phyloP scores from a whole-genome alignment of 2,329 filamentous ascomycete species.

The Colletotrichum camelliae region DNA sequence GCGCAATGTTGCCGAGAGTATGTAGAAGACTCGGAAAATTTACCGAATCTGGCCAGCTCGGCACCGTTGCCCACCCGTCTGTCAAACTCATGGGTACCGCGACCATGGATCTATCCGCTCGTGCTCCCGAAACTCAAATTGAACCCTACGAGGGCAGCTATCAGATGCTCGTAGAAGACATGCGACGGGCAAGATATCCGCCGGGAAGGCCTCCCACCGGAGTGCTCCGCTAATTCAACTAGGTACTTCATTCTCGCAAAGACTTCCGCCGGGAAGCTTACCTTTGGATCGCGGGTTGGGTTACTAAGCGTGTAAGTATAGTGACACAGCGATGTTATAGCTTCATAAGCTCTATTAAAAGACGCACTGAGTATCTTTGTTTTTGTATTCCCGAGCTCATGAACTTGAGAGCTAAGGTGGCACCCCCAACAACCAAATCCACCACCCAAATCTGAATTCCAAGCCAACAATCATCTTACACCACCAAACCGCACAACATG shows the following conservation, averaged over 20 bases:
- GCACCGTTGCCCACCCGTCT: not conserved
- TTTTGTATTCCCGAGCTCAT: not conserved
- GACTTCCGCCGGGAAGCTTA: not conserved
- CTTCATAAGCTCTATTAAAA: not conserved
- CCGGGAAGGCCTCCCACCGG: not conserved
- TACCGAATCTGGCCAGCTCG: not conserved
- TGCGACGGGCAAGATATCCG: not conserved
- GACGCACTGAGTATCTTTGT: not conserved
- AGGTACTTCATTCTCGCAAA: not conserved
- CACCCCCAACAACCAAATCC: not conserved
- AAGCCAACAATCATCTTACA: accelerated
- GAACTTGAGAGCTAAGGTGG: accelerated
- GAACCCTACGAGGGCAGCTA: not conserved
- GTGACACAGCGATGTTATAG: not conserved
- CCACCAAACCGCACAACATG: not conserved
- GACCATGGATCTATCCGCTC: not conserved
- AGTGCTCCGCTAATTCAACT: not conserved
- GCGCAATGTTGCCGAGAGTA: not conserved
- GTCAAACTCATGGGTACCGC: not conserved
- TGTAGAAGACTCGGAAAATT: not conserved
- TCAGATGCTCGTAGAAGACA: not conserved
- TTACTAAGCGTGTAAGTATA: not conserved
- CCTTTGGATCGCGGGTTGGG: not conserved
- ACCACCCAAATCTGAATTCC: accelerated
- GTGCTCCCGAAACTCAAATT: not conserved